Conservation (phyloP, 805 yeast species). For the Monosporozyma siamensis region DNA sequence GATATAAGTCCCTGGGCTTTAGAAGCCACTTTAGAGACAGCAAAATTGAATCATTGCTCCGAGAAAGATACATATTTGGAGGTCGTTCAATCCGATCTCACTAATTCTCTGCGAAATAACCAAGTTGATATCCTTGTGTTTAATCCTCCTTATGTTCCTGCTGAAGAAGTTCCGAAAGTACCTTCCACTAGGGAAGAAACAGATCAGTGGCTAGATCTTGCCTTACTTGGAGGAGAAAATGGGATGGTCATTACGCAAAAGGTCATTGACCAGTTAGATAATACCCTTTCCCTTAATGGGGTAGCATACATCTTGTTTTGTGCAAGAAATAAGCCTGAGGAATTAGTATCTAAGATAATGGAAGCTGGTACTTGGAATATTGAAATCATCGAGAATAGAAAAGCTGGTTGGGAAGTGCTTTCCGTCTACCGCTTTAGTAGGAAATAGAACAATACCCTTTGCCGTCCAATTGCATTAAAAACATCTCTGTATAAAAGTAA, state of each 20-base stretch:
- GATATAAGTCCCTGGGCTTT: constrained; percentile 82
- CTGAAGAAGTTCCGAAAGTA: constrained; percentile 55
- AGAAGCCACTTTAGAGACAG: constrained; percentile 39
- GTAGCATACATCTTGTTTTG: constrained; percentile 85
- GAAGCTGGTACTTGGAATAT: constrained; percentile 39
- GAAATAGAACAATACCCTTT: background rate
- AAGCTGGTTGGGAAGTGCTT: constrained; percentile 94
- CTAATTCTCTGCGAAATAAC: constrained; percentile 37
- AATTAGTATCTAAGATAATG: constrained; percentile 42
- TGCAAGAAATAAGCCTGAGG: constrained; percentile 75
- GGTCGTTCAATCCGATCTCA: constrained; percentile 48
- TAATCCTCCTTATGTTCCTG: constrained; percentile 97
- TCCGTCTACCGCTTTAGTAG: constrained; percentile 54
- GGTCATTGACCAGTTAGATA: constrained; percentile 47
- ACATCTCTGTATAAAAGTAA: too few species aligned
- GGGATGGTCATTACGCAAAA: constrained; percentile 82
- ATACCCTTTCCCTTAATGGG: constrained; percentile 49
- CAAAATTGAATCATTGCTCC: constrained; percentile 27
- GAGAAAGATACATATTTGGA: constrained; percentile 30
- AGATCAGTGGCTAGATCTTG: constrained; percentile 75
- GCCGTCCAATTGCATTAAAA: too few species aligned
- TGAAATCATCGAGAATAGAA: constrained; percentile 48
- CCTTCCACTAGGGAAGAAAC: constrained; percentile 41
- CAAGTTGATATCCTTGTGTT: constrained; percentile 67
- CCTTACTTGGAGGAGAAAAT: constrained; percentile 78